A percentile compares a stretch with the other conserved stretches of the same genome.
phyloP scores from a whole-genome alignment of 371 early-diverging fungal genomes.

The Funneliformis caledonium region DNA sequence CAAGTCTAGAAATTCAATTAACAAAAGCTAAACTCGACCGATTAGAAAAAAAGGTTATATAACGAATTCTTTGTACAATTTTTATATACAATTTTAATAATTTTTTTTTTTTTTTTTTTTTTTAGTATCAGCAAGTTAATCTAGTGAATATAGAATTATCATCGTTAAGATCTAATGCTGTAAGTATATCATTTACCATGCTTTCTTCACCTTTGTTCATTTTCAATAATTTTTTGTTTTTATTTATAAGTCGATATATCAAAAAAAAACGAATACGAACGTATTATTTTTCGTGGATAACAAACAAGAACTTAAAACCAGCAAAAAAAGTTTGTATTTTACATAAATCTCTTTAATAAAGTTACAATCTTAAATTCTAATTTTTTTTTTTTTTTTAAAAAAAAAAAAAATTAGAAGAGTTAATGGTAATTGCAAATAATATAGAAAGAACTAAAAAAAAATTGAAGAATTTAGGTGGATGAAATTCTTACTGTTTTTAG shows the following conservation, averaged over 20 bases:
- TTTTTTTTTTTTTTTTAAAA: not conserved
- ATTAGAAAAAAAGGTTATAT: not conserved
- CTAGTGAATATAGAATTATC: not conserved
- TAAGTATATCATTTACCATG: not conserved
- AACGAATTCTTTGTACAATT: not conserved
- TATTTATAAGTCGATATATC: not conserved
- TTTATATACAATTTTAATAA: not conserved
- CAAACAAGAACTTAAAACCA: not conserved
- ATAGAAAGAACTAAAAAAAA: not conserved
- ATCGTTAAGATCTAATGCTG: not conserved
- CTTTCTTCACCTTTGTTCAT: not conserved
- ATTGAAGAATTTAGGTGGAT: not conserved
- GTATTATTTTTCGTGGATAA: not conserved
- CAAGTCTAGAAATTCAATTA: not conserved
- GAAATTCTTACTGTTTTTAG: not conserved
- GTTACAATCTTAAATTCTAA: not conserved
- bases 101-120: not conserved
- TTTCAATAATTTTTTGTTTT: not conserved
- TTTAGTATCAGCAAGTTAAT: not conserved
- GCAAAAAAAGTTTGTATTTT: not conserved
- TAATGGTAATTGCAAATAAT: not conserved
- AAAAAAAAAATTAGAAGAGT: not conserved
- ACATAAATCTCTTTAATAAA: not conserved
- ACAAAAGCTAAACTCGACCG: not conserved
- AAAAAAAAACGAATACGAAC: not conserved